phyloP scores from a whole-genome alignment of 768 basidiomycete genomes.

The Gautieria morchelliformis region DNA sequence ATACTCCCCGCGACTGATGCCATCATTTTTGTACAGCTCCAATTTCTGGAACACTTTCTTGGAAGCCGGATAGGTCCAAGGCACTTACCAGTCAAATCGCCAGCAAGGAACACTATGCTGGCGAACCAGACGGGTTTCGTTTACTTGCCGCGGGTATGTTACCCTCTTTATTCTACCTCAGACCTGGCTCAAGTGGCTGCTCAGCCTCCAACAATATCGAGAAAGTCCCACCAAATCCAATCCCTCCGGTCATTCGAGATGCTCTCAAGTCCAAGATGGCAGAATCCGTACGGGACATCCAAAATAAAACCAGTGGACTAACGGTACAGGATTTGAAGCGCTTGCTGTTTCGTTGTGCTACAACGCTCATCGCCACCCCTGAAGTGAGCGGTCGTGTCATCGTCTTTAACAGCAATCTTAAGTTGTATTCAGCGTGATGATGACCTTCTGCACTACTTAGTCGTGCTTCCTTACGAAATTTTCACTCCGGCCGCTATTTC shows the following conservation, averaged over 20 bases:
- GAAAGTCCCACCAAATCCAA: conserved; percentile 47
- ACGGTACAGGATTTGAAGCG: conserved; percentile 78
- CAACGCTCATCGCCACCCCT: conserved; percentile 58
- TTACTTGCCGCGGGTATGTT: conserved; percentile 54
- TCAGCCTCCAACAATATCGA: conserved; percentile 39
- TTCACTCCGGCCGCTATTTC: conserved; percentile 81
- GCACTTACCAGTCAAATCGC: conserved; percentile 77
- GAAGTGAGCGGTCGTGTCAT: conserved; percentile 36
- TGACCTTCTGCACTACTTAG: conserved; percentile 78
- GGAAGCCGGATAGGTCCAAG: conserved; percentile 77
- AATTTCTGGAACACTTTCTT: conserved; percentile 18
- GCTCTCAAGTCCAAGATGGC: conserved; percentile 62
- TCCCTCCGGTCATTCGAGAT: conserved; percentile 51
- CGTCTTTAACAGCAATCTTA: neutral
- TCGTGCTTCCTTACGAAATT: conserved; percentile 79
- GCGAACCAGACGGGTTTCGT: conserved; percentile 75
- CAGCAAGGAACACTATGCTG: conserved; percentile 82
- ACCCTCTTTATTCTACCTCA: neutral
- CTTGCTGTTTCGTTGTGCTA: conserved; percentile 78
- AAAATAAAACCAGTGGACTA: conserved; percentile 60
- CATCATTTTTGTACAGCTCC: conserved; percentile 44
- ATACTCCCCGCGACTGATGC: neutral
- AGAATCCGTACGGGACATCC: conserved; percentile 55
- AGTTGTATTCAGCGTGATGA: conserved; percentile 56
- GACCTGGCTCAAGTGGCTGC: neutral